These are phyloP conservation scores for Neonectria hederae DNA, from an alignment of 2,329 filamentous ascomycete species.

Conservation along the genomic window DNA sequence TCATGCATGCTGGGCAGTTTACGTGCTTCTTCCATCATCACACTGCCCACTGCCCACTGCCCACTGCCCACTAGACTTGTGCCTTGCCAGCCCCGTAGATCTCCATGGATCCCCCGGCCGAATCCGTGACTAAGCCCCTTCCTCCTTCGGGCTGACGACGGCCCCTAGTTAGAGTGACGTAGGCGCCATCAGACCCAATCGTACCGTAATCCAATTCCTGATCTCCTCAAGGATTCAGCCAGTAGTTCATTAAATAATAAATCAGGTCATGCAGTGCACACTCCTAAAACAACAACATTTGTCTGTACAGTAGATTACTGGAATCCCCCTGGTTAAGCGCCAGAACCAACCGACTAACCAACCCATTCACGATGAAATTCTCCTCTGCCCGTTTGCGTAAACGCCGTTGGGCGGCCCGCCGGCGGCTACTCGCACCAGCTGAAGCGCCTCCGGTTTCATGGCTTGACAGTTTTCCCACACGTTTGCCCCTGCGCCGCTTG, in stretches of 20 bases:
- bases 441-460: constrained; percentile 37
- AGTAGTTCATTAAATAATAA: too few relatives aligned
- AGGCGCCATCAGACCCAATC: background rate
- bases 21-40: background rate
- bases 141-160: constrained; percentile 10
- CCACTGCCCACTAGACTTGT: background rate
- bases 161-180: constrained; percentile 14
- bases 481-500: constrained; percentile 24
- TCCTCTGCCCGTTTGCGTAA: constrained; percentile 24
- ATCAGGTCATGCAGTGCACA: background rate
- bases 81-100: background rate
- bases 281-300: background rate
- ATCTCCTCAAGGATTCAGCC: background rate
- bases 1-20: background rate
- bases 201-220: background rate
- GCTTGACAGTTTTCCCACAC: constrained; percentile 6
- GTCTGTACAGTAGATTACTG: background rate
- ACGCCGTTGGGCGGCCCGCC: background rate
- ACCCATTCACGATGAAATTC: background rate
- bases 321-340: background rate
- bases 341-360: too few relatives aligned
- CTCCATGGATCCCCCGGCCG: background rate
- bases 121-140: constrained; percentile 20
- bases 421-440: constrained; percentile 24
- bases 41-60: too few relatives aligned